phyloP scores from a whole-genome alignment of 495 filamentous ascomycete genomes.

The Hypoxylon fragiforme region DNA sequence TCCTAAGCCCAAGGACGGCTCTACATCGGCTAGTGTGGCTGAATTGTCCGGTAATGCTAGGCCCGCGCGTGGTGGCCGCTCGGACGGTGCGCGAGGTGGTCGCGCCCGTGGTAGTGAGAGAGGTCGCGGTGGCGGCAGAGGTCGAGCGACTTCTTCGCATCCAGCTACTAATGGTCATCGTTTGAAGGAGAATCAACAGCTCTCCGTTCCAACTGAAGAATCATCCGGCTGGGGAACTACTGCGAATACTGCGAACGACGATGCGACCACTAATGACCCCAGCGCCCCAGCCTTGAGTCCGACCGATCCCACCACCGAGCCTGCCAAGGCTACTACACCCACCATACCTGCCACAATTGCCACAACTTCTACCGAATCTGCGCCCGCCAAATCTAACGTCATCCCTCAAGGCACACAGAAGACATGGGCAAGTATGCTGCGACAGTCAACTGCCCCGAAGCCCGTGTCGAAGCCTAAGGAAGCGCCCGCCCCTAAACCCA shows the following conservation, averaged over 20 bases:
- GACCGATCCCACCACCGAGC: conserved; percentile 27
- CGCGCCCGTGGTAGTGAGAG: conserved; percentile 52
- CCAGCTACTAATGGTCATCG: conserved; percentile 56
- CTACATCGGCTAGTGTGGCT: conserved; percentile 56
- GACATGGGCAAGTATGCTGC: conserved; percentile 63
- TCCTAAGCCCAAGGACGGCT: conserved; percentile 78
- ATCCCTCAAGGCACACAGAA: conserved; percentile 46
- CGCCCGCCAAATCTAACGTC: conserved; percentile 37
- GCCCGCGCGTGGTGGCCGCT: conserved; percentile 64
- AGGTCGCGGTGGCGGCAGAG: conserved; percentile 49
- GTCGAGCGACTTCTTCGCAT: conserved; percentile 61
- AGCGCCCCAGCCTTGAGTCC: conserved; percentile 24
- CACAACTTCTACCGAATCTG: conserved; percentile 27
- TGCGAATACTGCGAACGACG: conserved; percentile 43
- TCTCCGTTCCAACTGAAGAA: conserved; percentile 55
- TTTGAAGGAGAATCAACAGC: conserved; percentile 49
- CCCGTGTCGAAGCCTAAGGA: conserved; percentile 52
- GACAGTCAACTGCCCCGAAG: conserved; percentile 50
- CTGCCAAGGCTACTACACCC: conserved; percentile 28
- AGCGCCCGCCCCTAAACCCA: conserved; percentile 41
- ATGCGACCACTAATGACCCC: conserved; percentile 34
- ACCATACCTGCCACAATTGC: conserved; percentile 17
- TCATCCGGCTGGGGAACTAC: conserved; percentile 43
- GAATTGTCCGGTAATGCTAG: conserved; percentile 49
- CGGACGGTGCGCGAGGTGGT: conserved; percentile 70